Conservation (phyloP, 192 early-diverging fungal genomes). For the Podila verticillata region DNA sequence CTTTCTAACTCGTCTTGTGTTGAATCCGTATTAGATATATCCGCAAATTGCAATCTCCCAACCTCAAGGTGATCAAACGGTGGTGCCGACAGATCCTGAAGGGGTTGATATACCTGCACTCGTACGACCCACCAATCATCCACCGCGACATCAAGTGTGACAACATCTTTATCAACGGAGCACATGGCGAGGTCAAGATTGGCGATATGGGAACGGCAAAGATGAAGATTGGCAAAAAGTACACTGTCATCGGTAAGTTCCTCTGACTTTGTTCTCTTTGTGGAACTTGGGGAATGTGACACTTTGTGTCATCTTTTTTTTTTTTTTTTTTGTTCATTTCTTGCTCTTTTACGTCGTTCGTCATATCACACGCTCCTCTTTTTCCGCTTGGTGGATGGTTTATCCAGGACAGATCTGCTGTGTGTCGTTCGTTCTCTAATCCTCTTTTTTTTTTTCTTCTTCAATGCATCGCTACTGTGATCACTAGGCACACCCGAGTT, state of each 20-base stretch:
- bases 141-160: slow-evolving; percentile 88
- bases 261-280: too few relatives aligned
- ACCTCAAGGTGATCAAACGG: slow-evolving; percentile 78
- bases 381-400: not conserved
- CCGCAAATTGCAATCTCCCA: slow-evolving; percentile 73
- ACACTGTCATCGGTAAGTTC: slow-evolving; percentile 78
- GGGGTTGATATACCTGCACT: slow-evolving; percentile 80
- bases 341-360: not conserved
- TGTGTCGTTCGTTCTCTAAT: not conserved
- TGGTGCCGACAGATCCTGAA: slow-evolving; percentile 85
- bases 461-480: not conserved
- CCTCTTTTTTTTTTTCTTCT: slow-evolving; percentile 2
- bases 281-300: not conserved
- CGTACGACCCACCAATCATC: slow-evolving; percentile 81
- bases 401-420: too few relatives aligned
- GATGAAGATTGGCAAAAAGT: slow-evolving; percentile 87
- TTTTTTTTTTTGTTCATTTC: not conserved
- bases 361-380: not conserved
- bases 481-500: slow-evolving; percentile 73
- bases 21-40: slow-evolving; percentile 62
- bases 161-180: slow-evolving; percentile 89
- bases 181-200: slow-evolving; percentile 85
- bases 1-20: slow-evolving; percentile 8
- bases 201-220: slow-evolving; percentile 88
- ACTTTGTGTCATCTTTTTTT: not conserved